These are phyloP conservation scores for Neurospora sp. DNA, from an alignment of 2,329 filamentous ascomycete genomes.

Conservation along the genomic window DNA sequence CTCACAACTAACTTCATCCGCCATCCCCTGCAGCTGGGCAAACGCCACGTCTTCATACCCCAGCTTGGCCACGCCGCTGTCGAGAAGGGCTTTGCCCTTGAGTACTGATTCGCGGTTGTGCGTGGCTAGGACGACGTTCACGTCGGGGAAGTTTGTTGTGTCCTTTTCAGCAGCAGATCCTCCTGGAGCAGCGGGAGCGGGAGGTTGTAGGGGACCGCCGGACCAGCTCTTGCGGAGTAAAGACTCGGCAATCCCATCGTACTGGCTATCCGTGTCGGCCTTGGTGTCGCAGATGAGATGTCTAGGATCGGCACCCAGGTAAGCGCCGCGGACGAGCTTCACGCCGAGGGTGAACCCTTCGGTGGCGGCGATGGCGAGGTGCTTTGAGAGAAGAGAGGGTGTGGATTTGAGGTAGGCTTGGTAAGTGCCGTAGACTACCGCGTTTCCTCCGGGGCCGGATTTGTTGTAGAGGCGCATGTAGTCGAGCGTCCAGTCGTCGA, in stretches of 20 bases:
- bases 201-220: slow-evolving; percentile 34
- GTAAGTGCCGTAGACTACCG: slow-evolving; percentile 72
- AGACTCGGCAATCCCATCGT: slow-evolving; percentile 59
- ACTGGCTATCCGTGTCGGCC: slow-evolving; percentile 58
- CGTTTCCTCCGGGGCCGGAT: slow-evolving; percentile 36
- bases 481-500: slow-evolving; percentile 69
- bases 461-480: slow-evolving; percentile 68
- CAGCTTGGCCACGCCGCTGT: slow-evolving; percentile 26
- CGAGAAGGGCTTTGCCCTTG: slow-evolving; percentile 41
- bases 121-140: slow-evolving; percentile 64
- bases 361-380: slow-evolving; percentile 48
- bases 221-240: slow-evolving; percentile 57
- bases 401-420: slow-evolving; percentile 64
- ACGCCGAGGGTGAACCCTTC: slow-evolving; percentile 59
- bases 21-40: slow-evolving; percentile 89
- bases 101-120: slow-evolving; percentile 70
- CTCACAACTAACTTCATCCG: slow-evolving; percentile 75
- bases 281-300: slow-evolving; percentile 64
- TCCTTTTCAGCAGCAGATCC: slow-evolving; percentile 5
- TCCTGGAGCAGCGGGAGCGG: slow-evolving; percentile 12
- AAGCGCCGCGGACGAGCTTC: slow-evolving; percentile 68
- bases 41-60: slow-evolving; percentile 41
- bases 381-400: slow-evolving; percentile 43
- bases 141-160: slow-evolving; percentile 38
- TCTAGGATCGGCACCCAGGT: slow-evolving; percentile 59